Evolutionary conservation across 306 rosid species (phyloP).

Genomic region (Lathyrus oleraceus): DNA sequence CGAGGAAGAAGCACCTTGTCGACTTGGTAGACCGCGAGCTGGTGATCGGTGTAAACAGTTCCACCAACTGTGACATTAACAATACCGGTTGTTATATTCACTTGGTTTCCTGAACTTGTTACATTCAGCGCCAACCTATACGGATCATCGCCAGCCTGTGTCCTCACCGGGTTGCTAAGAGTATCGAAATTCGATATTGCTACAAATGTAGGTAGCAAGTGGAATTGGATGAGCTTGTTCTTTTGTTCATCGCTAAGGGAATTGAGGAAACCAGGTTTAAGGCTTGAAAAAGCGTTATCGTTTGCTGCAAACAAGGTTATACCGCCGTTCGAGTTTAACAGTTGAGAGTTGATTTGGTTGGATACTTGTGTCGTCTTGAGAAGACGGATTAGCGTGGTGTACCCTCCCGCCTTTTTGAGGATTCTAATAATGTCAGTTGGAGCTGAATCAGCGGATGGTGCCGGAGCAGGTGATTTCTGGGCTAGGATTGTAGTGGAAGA

Average conservation of each 20-base stretch:
- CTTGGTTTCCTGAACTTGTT: constrained; percentile 62
- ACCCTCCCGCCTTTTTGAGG: constrained; percentile 61
- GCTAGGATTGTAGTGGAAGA: constrained; percentile 28
- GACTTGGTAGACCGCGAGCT: constrained; percentile 66
- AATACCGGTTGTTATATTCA: constrained; percentile 62
- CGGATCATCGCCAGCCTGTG: constrained; percentile 64
- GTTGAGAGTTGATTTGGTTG: constrained; percentile 62
- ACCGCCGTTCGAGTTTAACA: constrained; percentile 53
- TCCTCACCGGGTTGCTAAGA: constrained; percentile 64
- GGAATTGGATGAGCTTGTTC: constrained; percentile 67
- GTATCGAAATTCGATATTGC: constrained; percentile 62
- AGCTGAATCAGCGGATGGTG: constrained; percentile 39
- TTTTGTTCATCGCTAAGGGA: constrained; percentile 60
- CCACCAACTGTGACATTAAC: constrained; percentile 66
- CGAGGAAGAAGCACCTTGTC: constrained; percentile 67
- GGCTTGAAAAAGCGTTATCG: constrained; percentile 60
- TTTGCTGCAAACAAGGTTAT: constrained; percentile 61
- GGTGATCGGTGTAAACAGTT: constrained; percentile 58
- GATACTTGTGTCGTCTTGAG: constrained; percentile 58
- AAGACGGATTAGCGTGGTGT: constrained; percentile 61
- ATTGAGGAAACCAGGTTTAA: constrained; percentile 67
- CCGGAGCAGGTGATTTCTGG: constrained; percentile 41
- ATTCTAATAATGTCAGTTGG: constrained; percentile 65
- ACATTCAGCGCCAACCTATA: constrained; percentile 61
- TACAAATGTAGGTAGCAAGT: constrained; percentile 53